Evolutionary conservation across 148 eudicot species (phyloP).

Genomic region (Chenopodium album): DNA sequence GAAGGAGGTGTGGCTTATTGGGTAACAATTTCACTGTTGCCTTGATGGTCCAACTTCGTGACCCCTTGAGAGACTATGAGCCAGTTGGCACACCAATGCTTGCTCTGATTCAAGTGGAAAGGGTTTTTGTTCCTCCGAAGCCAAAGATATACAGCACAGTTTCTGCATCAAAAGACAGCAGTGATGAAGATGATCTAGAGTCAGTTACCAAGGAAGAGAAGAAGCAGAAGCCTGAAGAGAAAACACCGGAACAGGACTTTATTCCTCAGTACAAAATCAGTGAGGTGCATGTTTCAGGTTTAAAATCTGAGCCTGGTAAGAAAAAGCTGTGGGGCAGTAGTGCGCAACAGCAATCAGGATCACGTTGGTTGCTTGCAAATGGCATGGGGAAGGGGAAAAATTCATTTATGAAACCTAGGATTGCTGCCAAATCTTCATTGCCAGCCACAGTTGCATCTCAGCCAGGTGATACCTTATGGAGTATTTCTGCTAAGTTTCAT

Average conservation of each 20-base stretch:
- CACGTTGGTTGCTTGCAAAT: conserved; percentile 94
- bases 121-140: conserved; percentile 88
- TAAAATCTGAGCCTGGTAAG: conserved; percentile 67
- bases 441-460: conserved; percentile 42
- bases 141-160: conserved; percentile 67
- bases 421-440: conserved; percentile 37
- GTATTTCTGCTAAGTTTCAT: conserved; percentile 64
- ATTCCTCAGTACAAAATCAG: conserved; percentile 74
- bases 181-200: conserved; percentile 47
- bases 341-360: conserved; percentile 84
- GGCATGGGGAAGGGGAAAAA: conserved; percentile 91
- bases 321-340: conserved; percentile 82
- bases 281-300: conserved; percentile 83
- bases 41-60: conserved; percentile 58
- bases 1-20: conserved; percentile 40
- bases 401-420: conserved; percentile 57
- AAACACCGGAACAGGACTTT: conserved; percentile 41
- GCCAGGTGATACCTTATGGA: conserved; percentile 83
- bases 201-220: conserved; percentile 31
- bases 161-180: conserved; percentile 34
- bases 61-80: conserved; percentile 59
- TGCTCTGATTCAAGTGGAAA: conserved; percentile 57
- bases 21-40: conserved; percentile 60
- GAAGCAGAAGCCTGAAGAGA: conserved; percentile 38
- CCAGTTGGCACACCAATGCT: conserved; percentile 65